Evolutionary conservation across 1,284 basidiomycete species (phyloP), one percentile per base, ranked within the genome.

Genomic region (Ceraceosorus guamensis): DNA sequence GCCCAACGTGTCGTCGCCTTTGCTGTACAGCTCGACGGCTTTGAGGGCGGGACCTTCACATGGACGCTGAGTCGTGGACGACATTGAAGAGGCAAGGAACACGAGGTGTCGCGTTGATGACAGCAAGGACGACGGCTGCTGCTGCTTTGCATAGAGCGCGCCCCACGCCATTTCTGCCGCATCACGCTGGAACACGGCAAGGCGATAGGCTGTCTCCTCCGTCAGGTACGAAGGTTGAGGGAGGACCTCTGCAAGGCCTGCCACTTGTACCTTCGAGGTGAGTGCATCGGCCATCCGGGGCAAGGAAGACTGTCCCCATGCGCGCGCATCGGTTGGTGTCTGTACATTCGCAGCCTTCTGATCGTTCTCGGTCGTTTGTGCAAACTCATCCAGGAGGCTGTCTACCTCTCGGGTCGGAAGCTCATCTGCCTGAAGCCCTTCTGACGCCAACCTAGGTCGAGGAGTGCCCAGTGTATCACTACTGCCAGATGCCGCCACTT

Each of bases 1-100:
- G 0, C 91, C 91, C 4, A 98, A 82, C 1, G 93, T 91, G 75
- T 84, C 85, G 75, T 98, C 93, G 62, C 89, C 89, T 57, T 89
- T 85, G 49, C 91, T 88, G 72, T 98, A 98, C 77, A 93, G 97
- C 31, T 85, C 86, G 78, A 89, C 84, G 59, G 87, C 85, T 37
- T 82, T 81, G 47, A 92, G 56, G 10, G 76, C 51, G 30, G 79
- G 79, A 45, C 78, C 80, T 5, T 77, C 73, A 68, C 79, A 83
- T 14, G 79, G 78, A 51, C 79, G 78, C 45, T 77, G 77, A 2
- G 76, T 73, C 2, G 83, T 48, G 30, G 84, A 84, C 24, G 87
- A 88, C 39, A 89, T 80, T 7, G 83, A 90, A 73, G 65, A 82
- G 84, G 34, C 41, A n/a, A 57, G 41, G 5, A 56, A 33, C 11